Conservation (phyloP, 805 yeast species). For the Lipomyces chichibuensis region DNA sequence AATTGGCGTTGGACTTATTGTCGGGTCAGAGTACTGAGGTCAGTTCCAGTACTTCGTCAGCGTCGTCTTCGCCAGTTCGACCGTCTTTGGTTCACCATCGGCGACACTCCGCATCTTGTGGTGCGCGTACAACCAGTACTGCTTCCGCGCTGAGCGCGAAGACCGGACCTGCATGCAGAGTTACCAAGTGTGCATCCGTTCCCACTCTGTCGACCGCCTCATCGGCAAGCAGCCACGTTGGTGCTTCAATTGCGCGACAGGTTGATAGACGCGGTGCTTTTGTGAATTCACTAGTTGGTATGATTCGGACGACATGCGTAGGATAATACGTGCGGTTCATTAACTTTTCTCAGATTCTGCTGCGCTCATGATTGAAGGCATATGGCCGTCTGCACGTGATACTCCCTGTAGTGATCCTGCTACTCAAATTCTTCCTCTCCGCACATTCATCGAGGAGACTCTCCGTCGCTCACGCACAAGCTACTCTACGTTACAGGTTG, state of each 20-base stretch:
- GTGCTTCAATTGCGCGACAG: slow-evolving; percentile 14
- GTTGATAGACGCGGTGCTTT: slow-evolving; percentile 23
- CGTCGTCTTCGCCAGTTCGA: slow-evolving; percentile 5
- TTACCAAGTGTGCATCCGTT: slow-evolving; percentile 10
- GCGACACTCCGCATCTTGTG: slow-evolving; percentile 26
- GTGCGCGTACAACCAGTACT: not conserved
- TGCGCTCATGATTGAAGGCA: slow-evolving; percentile 39
- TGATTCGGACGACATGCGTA: slow-evolving; percentile 35
- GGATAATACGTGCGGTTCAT: not conserved
- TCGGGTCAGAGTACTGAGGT: not conserved
- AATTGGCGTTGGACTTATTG: not conserved
- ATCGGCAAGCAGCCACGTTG: not conserved
- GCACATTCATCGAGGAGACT: slow-evolving; percentile 47
- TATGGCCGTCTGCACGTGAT: slow-evolving; percentile 43
- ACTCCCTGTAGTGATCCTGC: slow-evolving; percentile 35
- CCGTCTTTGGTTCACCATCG: slow-evolving; percentile 12
- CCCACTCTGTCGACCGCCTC: not conserved
- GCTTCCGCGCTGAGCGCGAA: slow-evolving; percentile 6
- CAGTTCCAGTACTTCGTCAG: not conserved
- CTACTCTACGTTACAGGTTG: slow-evolving; percentile 63
- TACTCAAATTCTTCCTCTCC: slow-evolving; percentile 42
- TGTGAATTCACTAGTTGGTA: slow-evolving; percentile 34
- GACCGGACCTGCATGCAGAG: slow-evolving; percentile 2
- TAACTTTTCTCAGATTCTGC: slow-evolving; percentile 37
- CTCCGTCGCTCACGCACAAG: slow-evolving; percentile 59